Evolutionary conservation across 768 basidiomycete genomes (phyloP).

Genomic region (Lactarius quietus): DNA sequence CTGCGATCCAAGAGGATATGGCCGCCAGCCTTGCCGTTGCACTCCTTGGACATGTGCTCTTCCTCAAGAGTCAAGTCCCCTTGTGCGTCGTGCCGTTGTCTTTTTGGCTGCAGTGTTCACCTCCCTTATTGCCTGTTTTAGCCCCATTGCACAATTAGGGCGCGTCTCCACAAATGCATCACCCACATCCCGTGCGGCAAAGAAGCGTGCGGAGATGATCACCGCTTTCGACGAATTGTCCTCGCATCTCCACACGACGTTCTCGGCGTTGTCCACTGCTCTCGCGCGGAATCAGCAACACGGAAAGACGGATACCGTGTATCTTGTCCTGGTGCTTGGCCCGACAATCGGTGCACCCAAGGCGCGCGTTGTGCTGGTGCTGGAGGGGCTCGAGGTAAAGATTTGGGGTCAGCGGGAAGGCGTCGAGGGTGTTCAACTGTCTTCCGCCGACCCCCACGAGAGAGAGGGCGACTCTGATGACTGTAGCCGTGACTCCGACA

Average conservation of each 20-base stretch:
- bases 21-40: conserved; percentile 62
- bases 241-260: conserved; percentile 73
- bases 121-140: conserved; percentile 28
- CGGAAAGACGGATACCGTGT: conserved; percentile 36
- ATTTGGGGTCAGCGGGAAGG: conserved; percentile 29
- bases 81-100: conserved; percentile 48
- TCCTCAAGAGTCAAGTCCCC: conserved; percentile 74
- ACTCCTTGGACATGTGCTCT: conserved; percentile 66
- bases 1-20: conserved; percentile 51
- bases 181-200: conserved; percentile 48
- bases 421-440: not conserved
- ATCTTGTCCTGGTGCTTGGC: conserved; percentile 63
- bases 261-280: conserved; percentile 66
- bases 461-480: conserved; percentile 19
- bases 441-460: conserved; percentile 10
- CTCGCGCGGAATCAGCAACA: conserved; percentile 39
- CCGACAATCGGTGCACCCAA: conserved; percentile 60
- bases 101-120: not conserved
- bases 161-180: conserved; percentile 48
- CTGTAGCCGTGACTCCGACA: conserved; percentile 16
- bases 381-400: conserved; percentile 61
- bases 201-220: conserved; percentile 59
- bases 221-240: conserved; percentile 65
- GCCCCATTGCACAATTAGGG: conserved; percentile 63
- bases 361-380: conserved; percentile 54